Evolutionary conservation across 208 protist species (phyloP).

Genomic region (Leishmania tarentolae): DNA sequence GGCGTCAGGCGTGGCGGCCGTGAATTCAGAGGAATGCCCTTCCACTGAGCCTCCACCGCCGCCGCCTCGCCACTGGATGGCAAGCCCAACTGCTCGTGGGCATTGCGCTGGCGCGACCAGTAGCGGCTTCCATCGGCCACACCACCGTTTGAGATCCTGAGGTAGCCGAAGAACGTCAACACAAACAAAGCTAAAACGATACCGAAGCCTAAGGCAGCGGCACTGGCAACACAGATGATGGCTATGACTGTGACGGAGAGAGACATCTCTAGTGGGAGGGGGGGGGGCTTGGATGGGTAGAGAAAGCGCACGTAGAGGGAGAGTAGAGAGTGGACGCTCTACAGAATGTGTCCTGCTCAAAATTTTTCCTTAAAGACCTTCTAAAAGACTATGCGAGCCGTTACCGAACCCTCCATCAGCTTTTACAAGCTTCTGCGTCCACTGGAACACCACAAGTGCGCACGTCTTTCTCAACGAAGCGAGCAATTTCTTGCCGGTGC

Average conservation of each 20-base stretch:
- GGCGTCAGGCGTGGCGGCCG: constrained; percentile 28
- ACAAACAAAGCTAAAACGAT: not conserved
- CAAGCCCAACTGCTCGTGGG: not conserved
- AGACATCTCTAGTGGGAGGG: not conserved
- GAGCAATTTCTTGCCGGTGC: not conserved
- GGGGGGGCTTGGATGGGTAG: not conserved
- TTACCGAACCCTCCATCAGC: not conserved
- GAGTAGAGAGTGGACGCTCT: not conserved
- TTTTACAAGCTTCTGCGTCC: not conserved
- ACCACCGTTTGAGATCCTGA: not conserved
- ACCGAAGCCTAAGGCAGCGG: not conserved
- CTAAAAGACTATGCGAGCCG: not conserved
- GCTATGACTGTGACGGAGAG: not conserved
- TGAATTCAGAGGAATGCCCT: constrained; percentile 45
- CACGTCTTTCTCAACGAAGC: not conserved
- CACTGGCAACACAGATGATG: not conserved
- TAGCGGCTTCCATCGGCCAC: not conserved
- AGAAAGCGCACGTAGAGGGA: not conserved
- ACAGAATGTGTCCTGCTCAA: not conserved
- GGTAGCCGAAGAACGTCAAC: not conserved
- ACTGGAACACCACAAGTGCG: not conserved
- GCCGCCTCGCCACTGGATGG: not conserved
- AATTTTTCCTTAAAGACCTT: not conserved
- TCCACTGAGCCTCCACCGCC: constrained; percentile 13
- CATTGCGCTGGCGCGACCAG: not conserved